A percentile compares a stretch with the other conserved stretches of the same genome.
Evolutionary conservation across 1,284 basidiomycete species (phyloP).

Genomic region (Stereum hirsutum): DNA sequence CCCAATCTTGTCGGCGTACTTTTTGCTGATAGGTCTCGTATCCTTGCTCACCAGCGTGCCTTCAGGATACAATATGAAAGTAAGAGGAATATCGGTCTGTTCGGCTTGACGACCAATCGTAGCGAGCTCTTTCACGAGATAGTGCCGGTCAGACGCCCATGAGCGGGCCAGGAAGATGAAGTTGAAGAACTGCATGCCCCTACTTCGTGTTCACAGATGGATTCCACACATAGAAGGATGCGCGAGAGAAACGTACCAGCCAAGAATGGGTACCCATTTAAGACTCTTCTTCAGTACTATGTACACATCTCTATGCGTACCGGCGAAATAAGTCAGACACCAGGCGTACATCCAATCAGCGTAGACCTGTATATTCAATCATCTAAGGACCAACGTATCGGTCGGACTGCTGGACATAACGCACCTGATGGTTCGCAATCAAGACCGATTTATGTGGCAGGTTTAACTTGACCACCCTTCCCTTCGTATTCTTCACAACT

Average conservation of each 20-base stretch:
- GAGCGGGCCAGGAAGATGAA: conserved; percentile 87
- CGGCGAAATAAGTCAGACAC: conserved; percentile 75
- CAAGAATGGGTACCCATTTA: conserved; percentile 81
- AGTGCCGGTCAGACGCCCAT: conserved; percentile 74
- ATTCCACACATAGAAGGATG: too few relatives aligned
- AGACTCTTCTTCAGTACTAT: conserved; percentile 89
- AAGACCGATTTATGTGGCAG: conserved; percentile 73
- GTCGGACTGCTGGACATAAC: conserved; percentile 11
- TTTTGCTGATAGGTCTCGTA: conserved; percentile 76
- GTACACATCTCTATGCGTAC: conserved; percentile 65
- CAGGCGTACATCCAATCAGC: conserved; percentile 92
- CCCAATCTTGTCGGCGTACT: conserved; percentile 76
- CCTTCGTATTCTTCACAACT: conserved; percentile 47
- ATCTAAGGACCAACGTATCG: neutral
- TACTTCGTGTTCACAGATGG: too few relatives aligned
- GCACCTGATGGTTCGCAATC: conserved; percentile 77
- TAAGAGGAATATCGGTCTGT: conserved; percentile 60
- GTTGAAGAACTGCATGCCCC: conserved; percentile 88
- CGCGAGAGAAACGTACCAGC: too few relatives aligned
- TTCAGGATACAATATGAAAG: conserved; percentile 87
- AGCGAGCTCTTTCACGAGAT: conserved; percentile 51
- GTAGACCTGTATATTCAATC: conserved; percentile 50
- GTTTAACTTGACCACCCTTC: conserved; percentile 51
- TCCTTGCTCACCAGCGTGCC: conserved; percentile 83
- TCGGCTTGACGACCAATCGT: conserved; percentile 52